Evolutionary conservation across 176 grass and related monocot species (phyloP), one percentile per base, ranked within the genome.

Genomic region (Musa troglodytarum): DNA sequence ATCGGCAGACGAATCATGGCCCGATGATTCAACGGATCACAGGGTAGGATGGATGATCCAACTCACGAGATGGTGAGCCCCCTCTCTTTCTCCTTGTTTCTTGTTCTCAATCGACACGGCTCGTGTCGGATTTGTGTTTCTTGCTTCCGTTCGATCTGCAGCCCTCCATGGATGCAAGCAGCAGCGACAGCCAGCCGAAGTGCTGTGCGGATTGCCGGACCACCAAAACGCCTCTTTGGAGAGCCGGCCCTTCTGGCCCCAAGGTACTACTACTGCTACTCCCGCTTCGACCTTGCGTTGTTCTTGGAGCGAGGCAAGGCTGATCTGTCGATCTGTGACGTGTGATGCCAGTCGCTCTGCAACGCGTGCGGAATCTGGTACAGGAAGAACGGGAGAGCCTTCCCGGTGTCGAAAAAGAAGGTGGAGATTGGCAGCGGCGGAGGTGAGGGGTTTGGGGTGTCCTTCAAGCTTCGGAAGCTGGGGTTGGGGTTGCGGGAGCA

Each of bases 321-420:
- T 43, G 4, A 43, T 43, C 34, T 43, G 34, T 43, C 3, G 34
- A 43, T 43, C 4, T 0, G 34, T 43, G 34, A 43, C 34, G 34
- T 5, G 34, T 43, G 34, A 6, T 43, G 34, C 34, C 34, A 43
- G 34, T 43, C 34, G 1, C 87, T 99, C 10, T 99, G 95, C 86
- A 99, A 99, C 2, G 95, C 95, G 2, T 94, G 95, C 14, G 95
- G 95, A 34, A 99, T 99, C 76, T 83, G 89, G 61, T 99, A 94
- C 80, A 74, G 95, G 85, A 94, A 99, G 84, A 94, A 89, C 75
- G 84, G 88, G 81, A 87, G 88, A 69, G 86, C 87, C 51, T 75
- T 43, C 51, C 20, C 52, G 62, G 80, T 69, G 75, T 54, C 51
- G 3, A 73, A 20, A 16, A 70, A 76, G 13, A 80, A 76, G 65